Evolutionary conservation across 176 grass and related monocot genomes (phyloP).

Genomic region (Oryza glaberrima): DNA sequence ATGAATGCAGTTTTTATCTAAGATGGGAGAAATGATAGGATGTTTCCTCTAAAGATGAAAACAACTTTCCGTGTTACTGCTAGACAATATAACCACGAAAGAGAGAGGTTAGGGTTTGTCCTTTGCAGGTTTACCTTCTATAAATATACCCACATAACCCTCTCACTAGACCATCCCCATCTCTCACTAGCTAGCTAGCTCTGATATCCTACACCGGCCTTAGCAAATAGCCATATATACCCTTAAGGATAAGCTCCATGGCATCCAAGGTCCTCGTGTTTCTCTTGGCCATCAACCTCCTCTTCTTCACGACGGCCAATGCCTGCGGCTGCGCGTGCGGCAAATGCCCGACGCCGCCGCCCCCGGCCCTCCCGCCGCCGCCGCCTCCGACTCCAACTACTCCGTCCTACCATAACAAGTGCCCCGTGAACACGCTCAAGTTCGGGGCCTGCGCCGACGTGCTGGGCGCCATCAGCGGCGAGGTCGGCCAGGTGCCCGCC

Average conservation of each 20-base stretch:
- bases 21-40: too few species aligned
- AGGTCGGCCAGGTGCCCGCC: conserved; percentile 49
- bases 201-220: neutral
- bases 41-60: too few species aligned
- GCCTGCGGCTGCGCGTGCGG: conserved; percentile 52
- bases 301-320: conserved; percentile 51
- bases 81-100: neutral
- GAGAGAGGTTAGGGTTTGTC: neutral
- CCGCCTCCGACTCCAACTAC: conserved; percentile 6
- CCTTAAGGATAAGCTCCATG: conserved; percentile 34
- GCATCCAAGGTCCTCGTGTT: conserved; percentile 44
- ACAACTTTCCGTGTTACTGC: too few species aligned
- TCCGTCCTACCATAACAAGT: conserved; percentile 32
- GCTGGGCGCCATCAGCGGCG: conserved; percentile 47
- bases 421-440: conserved; percentile 67
- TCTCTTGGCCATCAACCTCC: conserved; percentile 60
- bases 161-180: conserved; percentile 35
- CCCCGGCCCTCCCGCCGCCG: conserved; percentile 26
- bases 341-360: conserved; percentile 40
- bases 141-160: conserved; percentile 46
- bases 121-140: conserved; percentile 30
- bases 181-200: neutral
- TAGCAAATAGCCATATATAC: neutral
- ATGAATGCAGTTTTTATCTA: too few species aligned
- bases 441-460: conserved; percentile 63